phyloP scores from a whole-genome alignment of 139 green algal species.

The Chlamydomonas urium region DNA sequence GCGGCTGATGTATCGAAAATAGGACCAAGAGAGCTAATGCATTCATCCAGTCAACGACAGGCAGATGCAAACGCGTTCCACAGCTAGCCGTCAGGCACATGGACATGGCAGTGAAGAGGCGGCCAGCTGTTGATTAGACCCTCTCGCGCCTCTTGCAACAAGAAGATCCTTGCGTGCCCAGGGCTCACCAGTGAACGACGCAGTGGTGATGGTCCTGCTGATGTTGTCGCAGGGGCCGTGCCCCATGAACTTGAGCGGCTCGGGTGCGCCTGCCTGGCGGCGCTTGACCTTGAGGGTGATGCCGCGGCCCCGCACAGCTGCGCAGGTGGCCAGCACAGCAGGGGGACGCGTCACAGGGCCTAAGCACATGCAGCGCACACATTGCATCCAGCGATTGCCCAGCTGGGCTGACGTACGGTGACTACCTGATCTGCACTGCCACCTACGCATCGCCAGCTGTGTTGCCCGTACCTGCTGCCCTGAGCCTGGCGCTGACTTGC shows the following conservation, averaged over 20 bases:
- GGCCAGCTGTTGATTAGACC: too few species aligned
- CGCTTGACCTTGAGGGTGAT: conserved; percentile 53
- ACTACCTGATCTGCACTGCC: too few species aligned
- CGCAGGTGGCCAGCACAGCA: too few species aligned
- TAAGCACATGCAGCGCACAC: too few species aligned
- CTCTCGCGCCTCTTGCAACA: too few species aligned
- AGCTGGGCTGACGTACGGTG: too few species aligned
- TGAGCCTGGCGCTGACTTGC: conserved; percentile 42
- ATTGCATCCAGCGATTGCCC: too few species aligned
- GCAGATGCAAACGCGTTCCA: not conserved
- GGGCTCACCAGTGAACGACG: conserved; percentile 15
- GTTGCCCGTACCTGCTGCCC: conserved; percentile 20
- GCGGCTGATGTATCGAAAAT: not conserved
- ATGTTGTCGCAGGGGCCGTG: conserved; percentile 86
- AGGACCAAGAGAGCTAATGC: not conserved
- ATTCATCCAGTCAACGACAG: not conserved
- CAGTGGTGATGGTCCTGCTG: conserved; percentile 42
- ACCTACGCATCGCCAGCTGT: not conserved
- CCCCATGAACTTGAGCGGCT: conserved; percentile 84
- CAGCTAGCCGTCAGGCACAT: not conserved
- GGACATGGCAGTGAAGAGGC: not conserved
- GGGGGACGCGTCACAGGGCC: too few species aligned
- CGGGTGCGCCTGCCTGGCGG: conserved; percentile 59
- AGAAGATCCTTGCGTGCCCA: conserved; percentile 34
- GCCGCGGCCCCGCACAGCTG: not conserved